Conservation (phyloP, 768 basidiomycete genomes). For the Boletus rubropictus region DNA sequence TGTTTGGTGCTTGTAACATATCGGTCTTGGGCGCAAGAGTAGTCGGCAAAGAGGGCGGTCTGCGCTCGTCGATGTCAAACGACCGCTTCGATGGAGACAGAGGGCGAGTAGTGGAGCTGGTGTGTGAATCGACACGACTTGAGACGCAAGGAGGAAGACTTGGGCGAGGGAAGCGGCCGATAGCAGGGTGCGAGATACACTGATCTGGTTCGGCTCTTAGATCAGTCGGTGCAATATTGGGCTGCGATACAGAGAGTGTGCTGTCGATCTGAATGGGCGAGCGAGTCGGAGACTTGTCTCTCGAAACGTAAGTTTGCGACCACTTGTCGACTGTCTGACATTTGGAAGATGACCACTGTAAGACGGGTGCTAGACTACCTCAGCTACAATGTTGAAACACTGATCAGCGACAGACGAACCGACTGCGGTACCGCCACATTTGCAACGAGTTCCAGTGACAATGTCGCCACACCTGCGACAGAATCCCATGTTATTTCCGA, state of each 20-base stretch:
- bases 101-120: constrained; percentile 50
- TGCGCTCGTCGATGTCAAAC: constrained; percentile 15
- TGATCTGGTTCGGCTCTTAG: constrained; percentile 4
- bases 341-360: constrained; percentile 51
- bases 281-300: constrained; percentile 43
- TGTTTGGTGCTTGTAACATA: constrained; percentile 56
- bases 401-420: constrained; percentile 45
- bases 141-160: constrained; percentile 33
- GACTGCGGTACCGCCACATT: constrained; percentile 73
- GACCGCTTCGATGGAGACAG: constrained; percentile 51
- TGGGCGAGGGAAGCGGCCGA: constrained; percentile 49
- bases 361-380: constrained; percentile 50
- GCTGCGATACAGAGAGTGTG: constrained; percentile 9
- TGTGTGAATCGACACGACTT: constrained; percentile 52
- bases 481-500: constrained; percentile 56
- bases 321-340: constrained; percentile 57
- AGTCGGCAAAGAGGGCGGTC: constrained; percentile 29
- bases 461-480: constrained; percentile 85
- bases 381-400: constrained; percentile 8
- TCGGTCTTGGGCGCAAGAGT: constrained; percentile 51
- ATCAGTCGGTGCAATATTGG: constrained; percentile 7
- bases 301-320: constrained; percentile 72
- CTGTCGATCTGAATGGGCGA: constrained; percentile 24
- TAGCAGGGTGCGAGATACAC: not conserved
- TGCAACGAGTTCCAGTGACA: constrained; percentile 63